Evolutionary conservation across 352 stramenopile species (phyloP).

Genomic region (Phytophthora brassicae): DNA sequence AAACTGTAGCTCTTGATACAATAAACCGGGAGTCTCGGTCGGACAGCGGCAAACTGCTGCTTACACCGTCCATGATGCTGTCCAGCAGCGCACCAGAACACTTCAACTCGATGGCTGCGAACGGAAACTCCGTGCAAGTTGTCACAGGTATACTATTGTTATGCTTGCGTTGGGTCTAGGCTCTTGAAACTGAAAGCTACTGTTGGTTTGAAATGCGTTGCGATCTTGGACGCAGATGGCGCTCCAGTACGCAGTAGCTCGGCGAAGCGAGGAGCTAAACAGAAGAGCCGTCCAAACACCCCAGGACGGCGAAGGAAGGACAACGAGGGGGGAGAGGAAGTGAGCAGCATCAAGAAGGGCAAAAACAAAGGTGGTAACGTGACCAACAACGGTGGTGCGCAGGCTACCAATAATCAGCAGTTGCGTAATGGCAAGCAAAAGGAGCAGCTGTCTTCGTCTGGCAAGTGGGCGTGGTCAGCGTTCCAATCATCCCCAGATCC

Average conservation of each 20-base stretch:
- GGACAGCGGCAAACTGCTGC: conserved; percentile 43
- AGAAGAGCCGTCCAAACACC: conserved; percentile 45
- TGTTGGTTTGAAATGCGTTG: conserved; percentile 19
- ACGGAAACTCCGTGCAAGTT: conserved; percentile 13
- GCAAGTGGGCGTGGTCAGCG: conserved; percentile 84
- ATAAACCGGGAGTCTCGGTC: conserved; percentile 21
- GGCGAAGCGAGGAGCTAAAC: conserved; percentile 48
- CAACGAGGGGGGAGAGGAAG: conserved; percentile 35
- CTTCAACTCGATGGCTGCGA: conserved; percentile 24
- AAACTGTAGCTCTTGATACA: conserved; percentile 11
- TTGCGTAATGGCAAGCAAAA: conserved; percentile 42
- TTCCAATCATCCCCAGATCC: conserved; percentile 84
- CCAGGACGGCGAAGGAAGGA: conserved; percentile 43
- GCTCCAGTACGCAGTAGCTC: conserved; percentile 43
- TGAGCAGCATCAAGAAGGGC: conserved; percentile 28
- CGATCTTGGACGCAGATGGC: conserved; percentile 24
- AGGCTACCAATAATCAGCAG: conserved; percentile 26
- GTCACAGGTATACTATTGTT: conserved; percentile 27
- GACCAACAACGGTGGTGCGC: conserved; percentile 24
- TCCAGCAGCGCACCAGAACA: conserved; percentile 60
- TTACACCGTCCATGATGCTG: conserved; percentile 78
- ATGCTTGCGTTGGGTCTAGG: conserved; percentile 11
- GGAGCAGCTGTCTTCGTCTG: conserved; percentile 50
- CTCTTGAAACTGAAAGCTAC: conserved; percentile 15
- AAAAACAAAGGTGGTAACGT: conserved; percentile 42